Evolutionary conservation across 306 rosid genomes (phyloP), one percentile per base, ranked within the genome.

Genomic region (Clitoria ternatea): DNA sequence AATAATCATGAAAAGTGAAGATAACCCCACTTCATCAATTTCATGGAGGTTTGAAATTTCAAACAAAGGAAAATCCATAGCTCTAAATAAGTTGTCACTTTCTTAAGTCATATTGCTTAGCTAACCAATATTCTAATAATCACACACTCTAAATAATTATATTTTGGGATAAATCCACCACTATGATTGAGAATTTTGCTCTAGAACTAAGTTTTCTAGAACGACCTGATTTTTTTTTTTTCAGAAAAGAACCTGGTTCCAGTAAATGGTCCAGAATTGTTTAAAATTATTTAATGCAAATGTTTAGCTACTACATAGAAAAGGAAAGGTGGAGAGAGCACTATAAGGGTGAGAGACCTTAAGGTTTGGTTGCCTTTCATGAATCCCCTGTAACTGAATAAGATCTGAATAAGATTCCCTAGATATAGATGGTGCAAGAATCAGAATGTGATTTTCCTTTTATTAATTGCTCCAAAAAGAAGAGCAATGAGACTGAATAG

Each of bases 351-450:
- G 70, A 45, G 26, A 59, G 29, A 44, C 19, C 9, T 36, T 72
- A 33, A 52, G 45, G 70, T 2, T 49, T 22, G 27, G 27, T 76
- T 65, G 35, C 22, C 44, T 64, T 64, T 72, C 55, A 39, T 65
- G 66, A 36, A 55, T 26, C 70, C 30, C 20, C 26, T 50, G 24
- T 27, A 15, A 42, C 11, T 57, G 75, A 32, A 74, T 79, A 44
- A 20, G 66, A 66, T 81, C 11, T 57, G 75, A 32, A 74, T 79
- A 44, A 20, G 66, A 66, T 81, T 81, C 85, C 49, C 24, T 13
- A n/a, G n/a, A n/a, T n/a, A 12, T n/a, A 42, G 49, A 65, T 81
- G 75, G 74, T 49, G 72, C 39, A 60, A 32, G 85, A 76, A 81
- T 81, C 63, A 60, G 85, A 81, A 76, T 76, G 39, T 70, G 64